phyloP scores from a whole-genome alignment of 352 stramenopile genomes.

The Plasmopara viticola region DNA sequence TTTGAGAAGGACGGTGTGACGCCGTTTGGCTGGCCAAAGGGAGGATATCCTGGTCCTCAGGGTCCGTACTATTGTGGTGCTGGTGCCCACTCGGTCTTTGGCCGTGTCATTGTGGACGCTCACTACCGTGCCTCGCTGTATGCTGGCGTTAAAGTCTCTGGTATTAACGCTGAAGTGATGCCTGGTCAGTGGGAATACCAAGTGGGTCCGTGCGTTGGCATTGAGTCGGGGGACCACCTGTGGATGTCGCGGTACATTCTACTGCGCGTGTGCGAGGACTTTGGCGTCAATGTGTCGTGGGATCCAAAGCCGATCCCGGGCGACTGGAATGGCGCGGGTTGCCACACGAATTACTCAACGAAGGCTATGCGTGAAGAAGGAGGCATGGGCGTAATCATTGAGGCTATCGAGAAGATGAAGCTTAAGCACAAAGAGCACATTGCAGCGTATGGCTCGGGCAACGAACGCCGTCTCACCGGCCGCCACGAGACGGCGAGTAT shows the following conservation, averaged over 20 bases:
- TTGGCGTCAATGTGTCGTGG: conserved; percentile 95
- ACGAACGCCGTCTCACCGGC: conserved; percentile 95
- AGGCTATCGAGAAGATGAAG: conserved; percentile 97
- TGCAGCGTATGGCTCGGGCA: conserved; percentile 93
- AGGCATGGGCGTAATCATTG: conserved; percentile 91
- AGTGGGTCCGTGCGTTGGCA: conserved; percentile 94
- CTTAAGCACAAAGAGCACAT: conserved; percentile 97
- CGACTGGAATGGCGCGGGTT: conserved; percentile 97
- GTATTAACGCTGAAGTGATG: conserved; percentile 98
- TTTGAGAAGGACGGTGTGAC: conserved; percentile 86
- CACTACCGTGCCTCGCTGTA: conserved; percentile 95
- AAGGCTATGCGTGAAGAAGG: conserved; percentile 94
- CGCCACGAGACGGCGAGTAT: conserved; percentile 95
- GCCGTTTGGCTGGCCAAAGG: conserved; percentile 89
- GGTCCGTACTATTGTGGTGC: conserved; percentile 92
- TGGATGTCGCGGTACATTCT: conserved; percentile 97
- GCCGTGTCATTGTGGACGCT: conserved; percentile 91
- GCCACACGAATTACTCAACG: conserved; percentile 96
- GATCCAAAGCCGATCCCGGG: conserved; percentile 97
- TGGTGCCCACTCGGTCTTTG: conserved; percentile 94
- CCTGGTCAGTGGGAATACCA: conserved; percentile 97
- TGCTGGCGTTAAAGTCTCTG: conserved; percentile 92
- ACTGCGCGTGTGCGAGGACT: conserved; percentile 95
- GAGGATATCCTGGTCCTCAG: conserved; percentile 84
- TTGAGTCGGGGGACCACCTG: conserved; percentile 94